Percentiles rank a stretch among this genome's conserved stretches.
Evolutionary conservation across 306 rosid species (phyloP).

Genomic region (Lithocarpus polystachyus): DNA sequence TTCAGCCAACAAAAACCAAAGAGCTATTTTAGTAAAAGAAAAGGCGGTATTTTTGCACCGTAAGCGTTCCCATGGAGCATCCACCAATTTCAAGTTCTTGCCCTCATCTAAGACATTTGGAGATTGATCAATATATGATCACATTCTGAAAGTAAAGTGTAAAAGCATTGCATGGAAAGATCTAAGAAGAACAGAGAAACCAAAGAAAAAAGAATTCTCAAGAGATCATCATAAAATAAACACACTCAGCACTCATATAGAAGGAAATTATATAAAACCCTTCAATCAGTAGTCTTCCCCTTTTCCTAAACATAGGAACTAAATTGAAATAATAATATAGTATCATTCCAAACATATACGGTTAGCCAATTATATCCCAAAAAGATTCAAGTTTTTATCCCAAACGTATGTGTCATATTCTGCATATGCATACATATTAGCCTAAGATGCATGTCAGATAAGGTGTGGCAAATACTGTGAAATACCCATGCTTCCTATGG

Average conservation of each 20-base stretch:
- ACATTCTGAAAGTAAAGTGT: slow-evolving; percentile 24
- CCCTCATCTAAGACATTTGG: slow-evolving; percentile 60
- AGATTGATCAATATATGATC: slow-evolving; percentile 28
- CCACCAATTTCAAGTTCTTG: slow-evolving; percentile 83
- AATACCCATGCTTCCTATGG: too few species aligned
- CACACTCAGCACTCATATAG: slow-evolving; percentile 5
- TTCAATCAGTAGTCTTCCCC: slow-evolving; percentile 5
- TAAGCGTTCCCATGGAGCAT: slow-evolving; percentile 86
- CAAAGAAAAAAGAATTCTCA: slow-evolving; percentile 8
- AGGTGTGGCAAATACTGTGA: too few species aligned
- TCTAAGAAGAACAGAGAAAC: slow-evolving; percentile 9
- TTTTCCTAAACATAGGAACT: background rate
- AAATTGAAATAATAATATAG: background rate
- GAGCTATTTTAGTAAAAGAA: slow-evolving; percentile 13
- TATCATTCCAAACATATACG: background rate
- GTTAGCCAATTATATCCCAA: too few species aligned
- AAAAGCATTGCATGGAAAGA: slow-evolving; percentile 6
- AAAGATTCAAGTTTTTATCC: too few species aligned
- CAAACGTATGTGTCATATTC: too few species aligned
- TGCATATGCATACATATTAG: too few species aligned
- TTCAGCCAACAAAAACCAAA: slow-evolving; percentile 24
- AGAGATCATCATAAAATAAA: slow-evolving; percentile 2
- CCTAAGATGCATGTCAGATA: too few species aligned
- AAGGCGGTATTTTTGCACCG: slow-evolving; percentile 54
- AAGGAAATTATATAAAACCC: slow-evolving; percentile 2